Base-by-base conservation (phyloP, 805 yeast genomes). In the Ogataea paraovalis region DNA sequence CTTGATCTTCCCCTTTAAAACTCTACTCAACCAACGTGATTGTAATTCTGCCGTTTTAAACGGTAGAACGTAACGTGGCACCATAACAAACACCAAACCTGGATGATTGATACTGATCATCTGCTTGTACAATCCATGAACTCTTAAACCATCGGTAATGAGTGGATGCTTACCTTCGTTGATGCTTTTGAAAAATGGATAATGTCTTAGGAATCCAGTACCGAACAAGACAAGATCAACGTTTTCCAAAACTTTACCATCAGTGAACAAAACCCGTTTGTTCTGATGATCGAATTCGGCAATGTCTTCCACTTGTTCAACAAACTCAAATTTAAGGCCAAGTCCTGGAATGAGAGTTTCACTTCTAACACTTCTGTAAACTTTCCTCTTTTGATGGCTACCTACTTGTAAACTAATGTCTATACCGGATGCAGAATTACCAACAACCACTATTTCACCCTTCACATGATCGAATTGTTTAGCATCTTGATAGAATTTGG, bases 371-470 rank as follows among this genome's bases (percentile, higher is more conserved):
- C 83, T 74, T 49, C 79, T 74, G 57, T 74, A 72, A n/a, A 82
- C 68, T 10, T 56, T 61, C 42, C 65, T 67, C 21, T 72, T 63
- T 43, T 78, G 65, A 4, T 53, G 58, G 2, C 71, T 67, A 1
- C 81, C 78, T 21, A 83, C 56, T 60, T 85, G 91, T 46, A 73
- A 75, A 1, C 88, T 78, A 36, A 87, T 69, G 58, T 87, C 96
- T 12, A 79, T 74, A 9, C 89, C 95, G 36, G 88, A 80, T 2
- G 91, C 83, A 3, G 83, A 80, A 54, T 81, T 83, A 0, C 96
- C 96, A n/a, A 88, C 79, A 3, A 87, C 75, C 39, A 87, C 62
- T n/a, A 83, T 79, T 14, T 58, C 52, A 19, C 67, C 63, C 36
- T 65, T 72, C 34, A 69, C 65, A 34, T 70, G 66, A 4, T 58